A percentile compares a stretch with the other conserved stretches of the same genome.
These are phyloP conservation scores for Inga leiocalycina DNA, from an alignment of 306 rosid genomes.

Conservation along the genomic window DNA sequence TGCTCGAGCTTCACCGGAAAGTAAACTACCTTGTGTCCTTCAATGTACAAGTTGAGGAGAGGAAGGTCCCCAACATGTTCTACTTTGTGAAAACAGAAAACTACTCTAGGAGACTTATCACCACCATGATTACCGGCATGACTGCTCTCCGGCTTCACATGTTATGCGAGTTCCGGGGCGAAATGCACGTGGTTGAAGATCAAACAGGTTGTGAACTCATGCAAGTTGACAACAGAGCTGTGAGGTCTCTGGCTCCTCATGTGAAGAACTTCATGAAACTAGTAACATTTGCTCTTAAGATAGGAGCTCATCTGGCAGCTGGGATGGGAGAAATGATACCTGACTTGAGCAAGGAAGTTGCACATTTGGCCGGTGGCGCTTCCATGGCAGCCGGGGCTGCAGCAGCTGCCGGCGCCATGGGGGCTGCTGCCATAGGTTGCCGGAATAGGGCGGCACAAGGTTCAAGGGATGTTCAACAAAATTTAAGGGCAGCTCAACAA, in stretches of 20 bases:
- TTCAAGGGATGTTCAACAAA: constrained; percentile 77
- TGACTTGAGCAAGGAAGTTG: constrained; percentile 87
- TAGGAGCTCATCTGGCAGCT: constrained; percentile 94
- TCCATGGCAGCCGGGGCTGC: constrained; percentile 70
- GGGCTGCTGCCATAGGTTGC: constrained; percentile 65
- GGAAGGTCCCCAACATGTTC: constrained; percentile 94
- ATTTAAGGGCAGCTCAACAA: constrained; percentile 78
- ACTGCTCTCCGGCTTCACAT: constrained; percentile 86
- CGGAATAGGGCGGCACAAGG: constrained; percentile 52
- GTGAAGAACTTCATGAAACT: constrained; percentile 86
- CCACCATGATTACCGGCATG: constrained; percentile 83
- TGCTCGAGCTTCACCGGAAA: constrained; percentile 78
- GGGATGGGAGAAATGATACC: constrained; percentile 98
- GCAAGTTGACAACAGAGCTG: constrained; percentile 84
- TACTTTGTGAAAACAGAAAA: constrained; percentile 83
- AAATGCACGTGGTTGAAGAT: constrained; percentile 95
- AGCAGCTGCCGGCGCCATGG: constrained; percentile 75
- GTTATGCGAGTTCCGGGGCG: constrained; percentile 82
- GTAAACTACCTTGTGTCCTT: constrained; percentile 79
- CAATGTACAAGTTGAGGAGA: constrained; percentile 86
- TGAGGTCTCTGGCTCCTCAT: constrained; percentile 84
- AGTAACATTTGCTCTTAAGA: constrained; percentile 83
- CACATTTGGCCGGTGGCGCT: constrained; percentile 79
- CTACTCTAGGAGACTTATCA: constrained; percentile 81
- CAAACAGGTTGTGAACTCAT: constrained; percentile 89